phyloP scores from a whole-genome alignment of 495 filamentous ascomycete species.

The Podospora tetraspora region DNA sequence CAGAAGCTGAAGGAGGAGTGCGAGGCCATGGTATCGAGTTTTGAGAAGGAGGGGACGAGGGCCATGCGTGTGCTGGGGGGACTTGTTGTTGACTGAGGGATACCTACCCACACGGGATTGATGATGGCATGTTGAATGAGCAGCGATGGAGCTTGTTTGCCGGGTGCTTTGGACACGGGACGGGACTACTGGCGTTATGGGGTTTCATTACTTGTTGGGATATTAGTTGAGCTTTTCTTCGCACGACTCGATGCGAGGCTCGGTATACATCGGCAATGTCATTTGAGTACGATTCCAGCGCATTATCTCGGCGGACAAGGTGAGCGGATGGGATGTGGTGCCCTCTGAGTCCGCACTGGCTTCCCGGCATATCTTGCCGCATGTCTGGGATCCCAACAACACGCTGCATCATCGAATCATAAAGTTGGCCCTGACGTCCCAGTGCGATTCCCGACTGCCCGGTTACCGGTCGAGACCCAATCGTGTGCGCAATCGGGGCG shows the following conservation, averaged over 20 bases:
- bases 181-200: not conserved
- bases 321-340: not conserved
- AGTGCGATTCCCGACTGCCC: not conserved
- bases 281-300: not conserved
- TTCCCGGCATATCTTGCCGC: not conserved
- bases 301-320: not conserved
- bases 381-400: not conserved
- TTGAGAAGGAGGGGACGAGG: conserved; percentile 74
- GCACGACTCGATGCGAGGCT: not conserved
- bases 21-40: conserved; percentile 69
- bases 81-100: conserved; percentile 43
- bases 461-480: not conserved
- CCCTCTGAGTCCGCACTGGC: not conserved
- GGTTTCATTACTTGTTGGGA: not conserved
- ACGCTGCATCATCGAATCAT: not conserved
- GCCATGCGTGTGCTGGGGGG: conserved; percentile 75
- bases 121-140: not conserved
- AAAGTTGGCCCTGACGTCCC: not conserved
- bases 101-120: not conserved
- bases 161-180: not conserved
- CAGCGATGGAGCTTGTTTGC: not conserved
- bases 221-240: not conserved
- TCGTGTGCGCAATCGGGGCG: not conserved
- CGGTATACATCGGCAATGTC: not conserved
- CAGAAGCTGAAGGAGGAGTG: conserved; percentile 71